Evolutionary conservation across 2,329 filamentous ascomycete genomes (phyloP).

Genomic region (Clarireedia paspali): DNA sequence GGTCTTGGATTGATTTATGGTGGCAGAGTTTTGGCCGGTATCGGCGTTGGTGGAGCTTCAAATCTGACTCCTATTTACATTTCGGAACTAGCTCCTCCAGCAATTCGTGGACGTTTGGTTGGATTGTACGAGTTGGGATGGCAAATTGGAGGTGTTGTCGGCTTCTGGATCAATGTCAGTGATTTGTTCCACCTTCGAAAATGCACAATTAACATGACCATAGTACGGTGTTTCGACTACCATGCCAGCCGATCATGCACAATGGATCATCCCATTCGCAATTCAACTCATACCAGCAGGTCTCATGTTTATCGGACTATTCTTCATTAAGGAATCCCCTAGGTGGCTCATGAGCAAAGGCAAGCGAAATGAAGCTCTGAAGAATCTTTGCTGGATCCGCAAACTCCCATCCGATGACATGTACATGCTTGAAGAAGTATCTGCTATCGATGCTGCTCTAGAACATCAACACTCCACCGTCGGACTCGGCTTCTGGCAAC

Average conservation of each 20-base stretch:
- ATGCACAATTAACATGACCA: conserved; percentile 25
- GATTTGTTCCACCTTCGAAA: conserved; percentile 15
- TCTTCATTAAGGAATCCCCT: conserved; percentile 64
- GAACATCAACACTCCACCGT: conserved; percentile 55
- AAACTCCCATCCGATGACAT: conserved; percentile 46
- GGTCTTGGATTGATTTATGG: conserved; percentile 13
- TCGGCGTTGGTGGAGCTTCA: conserved; percentile 32
- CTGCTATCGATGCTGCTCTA: conserved; percentile 61
- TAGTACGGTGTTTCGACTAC: conserved; percentile 48
- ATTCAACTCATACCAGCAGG: conserved; percentile 31
- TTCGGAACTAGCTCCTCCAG: conserved; percentile 45
- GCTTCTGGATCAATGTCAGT: conserved; percentile 54
- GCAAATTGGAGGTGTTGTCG: conserved; percentile 55
- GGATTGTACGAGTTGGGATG: conserved; percentile 61
- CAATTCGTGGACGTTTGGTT: conserved; percentile 41
- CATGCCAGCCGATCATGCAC: conserved; percentile 19
- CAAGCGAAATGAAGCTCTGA: conserved; percentile 10
- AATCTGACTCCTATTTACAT: conserved; percentile 59
- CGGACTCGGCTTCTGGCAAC: conserved; percentile 68
- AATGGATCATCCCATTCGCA: conserved; percentile 32
- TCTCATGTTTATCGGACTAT: conserved; percentile 31
- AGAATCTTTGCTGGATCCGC: conserved; percentile 55
- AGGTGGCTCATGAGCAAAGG: conserved; percentile 31
- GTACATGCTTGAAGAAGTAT: conserved; percentile 68
- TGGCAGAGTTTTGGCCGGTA: conserved; percentile 21